These are phyloP conservation scores for Onygena corvina DNA, from an alignment of 2,329 filamentous ascomycete genomes.

Conservation along the genomic window DNA sequence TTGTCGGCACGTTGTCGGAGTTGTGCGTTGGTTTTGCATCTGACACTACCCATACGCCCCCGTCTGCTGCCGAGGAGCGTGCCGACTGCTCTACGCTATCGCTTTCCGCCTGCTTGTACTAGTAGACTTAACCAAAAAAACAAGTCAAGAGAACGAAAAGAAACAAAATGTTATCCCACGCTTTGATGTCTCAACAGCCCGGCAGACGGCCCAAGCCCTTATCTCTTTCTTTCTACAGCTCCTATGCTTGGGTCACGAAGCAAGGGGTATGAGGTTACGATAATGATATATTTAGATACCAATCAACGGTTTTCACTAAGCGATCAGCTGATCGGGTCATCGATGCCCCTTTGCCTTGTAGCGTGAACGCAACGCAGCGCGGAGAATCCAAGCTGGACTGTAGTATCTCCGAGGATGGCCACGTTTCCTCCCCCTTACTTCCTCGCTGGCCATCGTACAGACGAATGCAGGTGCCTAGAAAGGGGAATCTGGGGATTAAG, in stretches of 20 bases:
- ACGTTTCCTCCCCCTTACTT: neutral
- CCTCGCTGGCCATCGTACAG: neutral
- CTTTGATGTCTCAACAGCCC: neutral
- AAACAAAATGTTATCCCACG: conserved; percentile 3
- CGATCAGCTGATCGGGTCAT: conserved; percentile 3
- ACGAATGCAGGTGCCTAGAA: neutral
- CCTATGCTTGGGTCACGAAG: neutral
- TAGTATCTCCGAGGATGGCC: neutral
- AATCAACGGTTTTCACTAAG: conserved; percentile 2
- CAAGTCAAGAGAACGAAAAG: neutral
- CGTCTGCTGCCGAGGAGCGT: neutral
- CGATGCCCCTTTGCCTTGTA: neutral
- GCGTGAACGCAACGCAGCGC: neutral
- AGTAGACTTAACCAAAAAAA: neutral
- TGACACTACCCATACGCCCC: neutral
- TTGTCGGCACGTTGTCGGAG: too few relatives aligned
- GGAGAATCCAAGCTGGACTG: neutral
- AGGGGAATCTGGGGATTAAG: neutral
- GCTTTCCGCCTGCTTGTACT: neutral
- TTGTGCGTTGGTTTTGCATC: too few relatives aligned
- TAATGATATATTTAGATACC: conserved; percentile 6
- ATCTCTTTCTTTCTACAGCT: neutral
- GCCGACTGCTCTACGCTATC: neutral
- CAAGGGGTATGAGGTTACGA: conserved; percentile 4
- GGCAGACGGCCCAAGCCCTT: neutral